Conservation (phyloP, 2,329 filamentous ascomycete genomes). For the Hymenoscyphus infarciens region DNA sequence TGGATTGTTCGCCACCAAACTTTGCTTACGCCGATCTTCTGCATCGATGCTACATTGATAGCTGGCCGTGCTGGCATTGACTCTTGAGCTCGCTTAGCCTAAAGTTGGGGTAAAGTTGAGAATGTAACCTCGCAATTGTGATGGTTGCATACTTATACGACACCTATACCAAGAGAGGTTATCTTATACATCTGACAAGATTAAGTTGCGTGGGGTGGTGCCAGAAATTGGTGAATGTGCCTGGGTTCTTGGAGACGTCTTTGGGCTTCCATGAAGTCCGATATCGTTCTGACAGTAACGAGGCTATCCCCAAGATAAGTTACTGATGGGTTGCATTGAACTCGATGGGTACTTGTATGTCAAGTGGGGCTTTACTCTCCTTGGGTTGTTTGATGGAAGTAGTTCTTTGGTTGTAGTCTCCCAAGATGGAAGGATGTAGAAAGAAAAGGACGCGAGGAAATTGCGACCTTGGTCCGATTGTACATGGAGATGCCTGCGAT, state of each 20-base stretch:
- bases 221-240: background rate
- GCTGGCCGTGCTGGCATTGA: background rate
- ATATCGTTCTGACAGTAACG: background rate
- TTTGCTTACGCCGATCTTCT: background rate
- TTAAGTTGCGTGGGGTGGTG: background rate
- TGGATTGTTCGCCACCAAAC: background rate
- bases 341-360: background rate
- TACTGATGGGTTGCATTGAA: background rate
- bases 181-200: background rate
- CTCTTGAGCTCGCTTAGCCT: background rate
- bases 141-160: slow-evolving; percentile 1
- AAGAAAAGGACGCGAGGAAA: background rate
- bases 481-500: background rate
- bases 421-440: background rate
- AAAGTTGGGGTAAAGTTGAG: background rate
- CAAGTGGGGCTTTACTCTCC: background rate
- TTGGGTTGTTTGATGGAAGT: background rate
- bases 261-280: background rate
- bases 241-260: background rate
- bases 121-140: background rate
- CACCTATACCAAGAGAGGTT: background rate
- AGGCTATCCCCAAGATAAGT: background rate
- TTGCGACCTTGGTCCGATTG: background rate
- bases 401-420: background rate
- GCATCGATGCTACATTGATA: background rate